Base-by-base conservation (phyloP, 106 monocot genomes). In the Triglochin maritima region DNA sequence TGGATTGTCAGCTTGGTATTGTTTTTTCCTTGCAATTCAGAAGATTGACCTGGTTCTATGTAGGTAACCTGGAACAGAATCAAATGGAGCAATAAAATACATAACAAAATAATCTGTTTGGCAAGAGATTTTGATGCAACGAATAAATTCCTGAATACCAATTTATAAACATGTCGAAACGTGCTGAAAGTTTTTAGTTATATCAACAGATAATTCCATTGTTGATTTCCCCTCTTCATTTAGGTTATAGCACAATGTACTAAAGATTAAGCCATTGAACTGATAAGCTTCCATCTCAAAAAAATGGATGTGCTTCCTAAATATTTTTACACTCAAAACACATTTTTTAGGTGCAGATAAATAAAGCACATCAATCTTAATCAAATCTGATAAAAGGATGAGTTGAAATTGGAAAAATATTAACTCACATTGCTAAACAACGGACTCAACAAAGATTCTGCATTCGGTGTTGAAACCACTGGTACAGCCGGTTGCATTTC, bases 401-500 rank as follows among this genome's bases (percentile, higher is more conserved):
- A 64, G 51, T 15, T 52, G 11, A 17, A 9, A 7, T 15, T 49
- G 42, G 6, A 16, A 50, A 50, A 64, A 9, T 48, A 11, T 14
- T 41, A 16, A 57, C 81, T 83, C 73, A 86, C 93, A 81, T 94
- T 94, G 64, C 17, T 75, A 72, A 89, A 90, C 54, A 96, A 66
- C 0, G 81, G 61, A 5, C 11, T 67, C 69, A 96, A 70, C 50
- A 80, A 86, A 59, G 79, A 13, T 67, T 83, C 74, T 1, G 95
- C 95, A 75, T 91, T 96, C 1, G 83, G 90, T 44, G 95, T 89
- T 14, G 95, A 63, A 50, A 96, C 49, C 44, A 96, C 95, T 4
- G 50, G 79, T 71, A 96, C 64, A 17, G 76, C 54, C 5, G 90
- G 90, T 44, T 60, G 59, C 73, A 54, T 81, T 50, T 81, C 46